Base-by-base conservation (phyloP, 306 rosid species). In the Morella rubra region DNA sequence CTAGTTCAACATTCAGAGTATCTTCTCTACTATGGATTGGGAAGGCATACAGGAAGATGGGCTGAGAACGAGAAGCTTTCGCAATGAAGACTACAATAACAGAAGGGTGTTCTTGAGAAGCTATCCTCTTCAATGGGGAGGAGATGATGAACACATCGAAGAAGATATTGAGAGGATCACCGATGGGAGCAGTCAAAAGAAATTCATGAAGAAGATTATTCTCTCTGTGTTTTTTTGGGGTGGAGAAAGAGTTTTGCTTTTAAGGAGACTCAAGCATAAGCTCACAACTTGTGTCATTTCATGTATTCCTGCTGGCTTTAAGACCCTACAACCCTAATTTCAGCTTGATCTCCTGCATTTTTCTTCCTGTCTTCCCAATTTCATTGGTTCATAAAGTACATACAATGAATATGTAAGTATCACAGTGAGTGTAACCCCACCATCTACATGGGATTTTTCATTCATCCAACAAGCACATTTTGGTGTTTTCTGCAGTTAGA, bases 81-180 rank as follows among this genome's bases (percentile, higher is more conserved):
- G 81, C 0, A 3, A 79, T 1, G 79, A 79, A 76, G 75, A 72
- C 75, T 79, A 79, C 76, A 67, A 67, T 13, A 79, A 60, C 13
- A 71, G 84, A 73, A 83, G 86, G 50, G 79, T 37, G 69, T 76
- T 83, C 40, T 56, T 79, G 69, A 72, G 76, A 73, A 76, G 84
- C 60, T 83, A 83, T 49, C 86, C 86, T 56, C 86, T 83, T 20
- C 75, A 56, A 54, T 83, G 86, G 86, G 83, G 71, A 47, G 80
- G 14, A 44, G 82, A 64, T 18, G 72, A 55, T 15, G 74, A 70
- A 45, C 8, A 5, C n/a, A 40, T 16, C 44, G 22, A 47, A 40
- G 73, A 44, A 37, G 79, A 50, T 58, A 24, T 13, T 1, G 41
- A 1, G 0, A 22, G 41, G 8, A 6, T 22, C 3, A 7, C 18